Conservation (phyloP, 768 basidiomycete genomes). For the Tylopilus plumbeoviolaceoides region DNA sequence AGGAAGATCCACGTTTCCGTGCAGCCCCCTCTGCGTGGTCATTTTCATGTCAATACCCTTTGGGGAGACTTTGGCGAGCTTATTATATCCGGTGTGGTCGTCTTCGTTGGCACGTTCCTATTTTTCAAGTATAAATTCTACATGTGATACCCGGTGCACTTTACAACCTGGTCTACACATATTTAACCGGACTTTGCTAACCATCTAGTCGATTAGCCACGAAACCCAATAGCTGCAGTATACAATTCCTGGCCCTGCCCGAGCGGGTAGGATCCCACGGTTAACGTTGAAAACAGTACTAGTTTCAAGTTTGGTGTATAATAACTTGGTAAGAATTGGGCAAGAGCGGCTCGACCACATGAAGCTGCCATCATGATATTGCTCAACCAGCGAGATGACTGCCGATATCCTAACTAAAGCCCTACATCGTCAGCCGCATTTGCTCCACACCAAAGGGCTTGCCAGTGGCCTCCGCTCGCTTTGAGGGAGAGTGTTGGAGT, state of each 20-base stretch:
- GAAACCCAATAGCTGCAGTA: background rate
- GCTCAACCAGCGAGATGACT: too few species aligned
- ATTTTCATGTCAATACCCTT: conserved; percentile 58
- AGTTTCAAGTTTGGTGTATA: too few species aligned
- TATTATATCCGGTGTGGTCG: conserved; percentile 29
- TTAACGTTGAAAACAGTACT: too few species aligned
- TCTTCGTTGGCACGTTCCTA: conserved; percentile 29
- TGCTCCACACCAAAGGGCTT: too few species aligned
- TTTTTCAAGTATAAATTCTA: conserved; percentile 28
- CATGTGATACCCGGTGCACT: conserved; percentile 15
- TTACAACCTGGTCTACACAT: background rate
- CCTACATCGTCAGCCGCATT: too few species aligned
- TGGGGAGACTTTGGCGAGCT: conserved; percentile 53
- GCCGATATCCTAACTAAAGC: too few species aligned
- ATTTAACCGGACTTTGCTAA: background rate
- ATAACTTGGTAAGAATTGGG: too few species aligned
- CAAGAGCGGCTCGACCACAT: too few species aligned
- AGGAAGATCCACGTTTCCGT: conserved; percentile 55
- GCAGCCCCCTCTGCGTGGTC: conserved; percentile 45
- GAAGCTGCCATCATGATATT: too few species aligned
- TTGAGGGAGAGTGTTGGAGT: too few species aligned
- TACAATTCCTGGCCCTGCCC: background rate
- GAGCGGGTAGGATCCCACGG: too few species aligned
- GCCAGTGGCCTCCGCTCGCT: too few species aligned
- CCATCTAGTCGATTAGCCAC: background rate